These are phyloP conservation scores for Wickerhamia fluorescens DNA, from an alignment of 805 yeast species.

Conservation along the genomic window DNA sequence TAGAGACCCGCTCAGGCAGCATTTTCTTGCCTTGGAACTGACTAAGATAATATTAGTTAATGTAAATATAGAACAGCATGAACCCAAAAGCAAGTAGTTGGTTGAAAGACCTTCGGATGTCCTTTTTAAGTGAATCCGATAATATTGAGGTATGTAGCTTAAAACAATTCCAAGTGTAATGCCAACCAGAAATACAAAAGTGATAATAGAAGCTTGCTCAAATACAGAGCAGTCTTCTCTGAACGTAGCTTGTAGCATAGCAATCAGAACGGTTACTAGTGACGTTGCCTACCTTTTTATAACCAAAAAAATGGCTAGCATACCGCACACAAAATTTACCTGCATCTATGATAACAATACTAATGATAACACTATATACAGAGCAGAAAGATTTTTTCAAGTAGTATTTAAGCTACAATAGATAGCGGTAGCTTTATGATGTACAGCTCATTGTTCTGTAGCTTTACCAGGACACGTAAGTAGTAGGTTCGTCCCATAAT, in stretches of 20 bases:
- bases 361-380: background rate
- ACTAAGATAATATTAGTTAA: constrained; percentile 59
- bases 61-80: constrained; percentile 61
- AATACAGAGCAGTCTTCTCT: constrained; percentile 32
- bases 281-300: too few relatives aligned
- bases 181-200: constrained; percentile 42
- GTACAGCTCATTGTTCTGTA: constrained; percentile 13
- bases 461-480: constrained; percentile 11
- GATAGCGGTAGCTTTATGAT: constrained; percentile 14
- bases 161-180: constrained; percentile 61
- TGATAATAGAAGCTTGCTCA: constrained; percentile 43
- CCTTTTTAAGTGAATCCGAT: constrained; percentile 46
- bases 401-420: constrained; percentile 6
- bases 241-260: background rate
- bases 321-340: too few relatives aligned
- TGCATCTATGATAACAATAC: background rate
- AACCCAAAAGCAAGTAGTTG: constrained; percentile 61
- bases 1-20: constrained; percentile 45
- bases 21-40: constrained; percentile 51
- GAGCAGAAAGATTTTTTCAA: constrained; percentile 1
- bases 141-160: constrained; percentile 74
- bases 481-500: constrained; percentile 21
- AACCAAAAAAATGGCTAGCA: too few relatives aligned
- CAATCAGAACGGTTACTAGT: constrained; percentile 1
- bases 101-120: constrained; percentile 79